These are phyloP conservation scores for Breynia disticha DNA, from an alignment of 441 rosid species.

Conservation along the genomic window DNA sequence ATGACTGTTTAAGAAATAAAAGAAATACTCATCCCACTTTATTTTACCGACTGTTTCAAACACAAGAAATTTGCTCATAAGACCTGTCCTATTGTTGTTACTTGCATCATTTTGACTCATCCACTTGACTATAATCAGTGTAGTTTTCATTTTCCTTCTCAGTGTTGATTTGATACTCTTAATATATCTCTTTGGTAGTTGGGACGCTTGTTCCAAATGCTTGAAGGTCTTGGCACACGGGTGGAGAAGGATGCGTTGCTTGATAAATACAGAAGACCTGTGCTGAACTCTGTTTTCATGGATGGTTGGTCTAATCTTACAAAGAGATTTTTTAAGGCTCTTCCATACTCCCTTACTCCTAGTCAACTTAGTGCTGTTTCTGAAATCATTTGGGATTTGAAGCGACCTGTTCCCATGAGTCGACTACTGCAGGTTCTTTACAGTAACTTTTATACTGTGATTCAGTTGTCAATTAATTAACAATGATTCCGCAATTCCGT, in stretches of 20 bases:
- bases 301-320: slow-evolving; percentile 78
- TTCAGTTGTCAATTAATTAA: slow-evolving; percentile 8
- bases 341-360: slow-evolving; percentile 87
- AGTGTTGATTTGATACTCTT: neutral
- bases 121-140: no score
- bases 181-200: slow-evolving; percentile 36
- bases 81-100: no score
- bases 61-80: no score
- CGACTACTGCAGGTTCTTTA: slow-evolving; percentile 75
- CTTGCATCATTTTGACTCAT: no score
- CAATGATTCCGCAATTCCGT: slow-evolving; percentile 1
- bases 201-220: slow-evolving; percentile 89
- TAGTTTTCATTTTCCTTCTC: neutral
- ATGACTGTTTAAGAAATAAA: no score
- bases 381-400: slow-evolving; percentile 94
- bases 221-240: slow-evolving; percentile 73
- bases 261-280: slow-evolving; percentile 66
- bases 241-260: slow-evolving; percentile 74
- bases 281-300: slow-evolving; percentile 40
- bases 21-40: no score
- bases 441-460: slow-evolving; percentile 3
- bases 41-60: no score
- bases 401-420: slow-evolving; percentile 86
- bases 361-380: slow-evolving; percentile 85
- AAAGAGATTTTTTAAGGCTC: slow-evolving; percentile 56